Evolutionary conservation across 495 filamentous ascomycete genomes (phyloP), one percentile per base, ranked within the genome.

Genomic region (Penicillium parvum): DNA sequence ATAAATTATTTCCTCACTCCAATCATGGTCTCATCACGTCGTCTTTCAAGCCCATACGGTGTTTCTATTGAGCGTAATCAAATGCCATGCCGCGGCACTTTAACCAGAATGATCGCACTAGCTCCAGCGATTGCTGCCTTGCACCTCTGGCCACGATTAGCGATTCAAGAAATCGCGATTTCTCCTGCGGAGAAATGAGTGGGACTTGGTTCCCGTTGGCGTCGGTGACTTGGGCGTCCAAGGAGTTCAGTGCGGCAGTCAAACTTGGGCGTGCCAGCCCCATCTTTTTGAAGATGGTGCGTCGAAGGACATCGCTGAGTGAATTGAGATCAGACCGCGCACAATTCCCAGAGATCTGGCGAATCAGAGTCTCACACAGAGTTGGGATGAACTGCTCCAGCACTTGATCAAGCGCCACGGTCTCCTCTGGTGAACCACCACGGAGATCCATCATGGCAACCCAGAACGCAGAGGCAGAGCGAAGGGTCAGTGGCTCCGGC

Each of bases 401-500:
- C 21, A 76, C 76, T 12, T 63, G 64, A 38, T 80, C 63, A 14
- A 86, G 59, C 3, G 71, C 57, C 4, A 49, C 35, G 23, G 73
- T 71, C 1, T 79, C 62, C 12, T 64, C 52, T 1, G 69, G 51
- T 21, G 64, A 54, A 19, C 60, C 67, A 3, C 75, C 45, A 19
- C 55, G 60, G 29, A 76, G 55, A 27, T 68, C 71, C 8, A 67
- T 33, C 10, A 71, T 52, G 47, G 76, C 57, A 52, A 86, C 81
- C 90, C 90, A 96, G 52, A 96, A 91, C 18, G 81, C 74, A 19
- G 82, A 79, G 0, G 90, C 84, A 4, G 87, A 80, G 26, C 76
- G 78, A 59, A 96, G 91, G 1, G 89, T 86, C 22, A 96, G 71
- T 0, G 85, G 78, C 25, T 96, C 90, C 3, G 74, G 77, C 7